phyloP scores from a whole-genome alignment of 2,329 filamentous ascomycete species.

The Pezicula neosporulosa region DNA sequence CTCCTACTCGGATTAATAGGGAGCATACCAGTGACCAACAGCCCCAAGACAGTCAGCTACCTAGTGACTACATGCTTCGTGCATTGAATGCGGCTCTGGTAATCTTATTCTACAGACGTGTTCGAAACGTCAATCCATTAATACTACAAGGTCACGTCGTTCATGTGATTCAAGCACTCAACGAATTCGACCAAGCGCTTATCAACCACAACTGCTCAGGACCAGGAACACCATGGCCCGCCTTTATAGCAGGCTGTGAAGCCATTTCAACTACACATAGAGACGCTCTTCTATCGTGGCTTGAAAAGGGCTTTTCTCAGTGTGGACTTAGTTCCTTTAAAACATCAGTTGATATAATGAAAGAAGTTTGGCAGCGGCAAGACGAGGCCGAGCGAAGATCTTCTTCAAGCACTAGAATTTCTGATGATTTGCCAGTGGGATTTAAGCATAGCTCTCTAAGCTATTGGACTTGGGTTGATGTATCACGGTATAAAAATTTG shows the following conservation, averaged over 20 bases:
- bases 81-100: constrained; percentile 36
- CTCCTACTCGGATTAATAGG: constrained; percentile 1
- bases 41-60: not conserved
- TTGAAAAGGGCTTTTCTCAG: constrained; percentile 2
- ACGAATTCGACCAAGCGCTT: constrained; percentile 22
- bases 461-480: constrained; percentile 25
- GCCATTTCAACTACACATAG: constrained; percentile 19
- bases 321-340: constrained; percentile 1
- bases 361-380: constrained; percentile 25
- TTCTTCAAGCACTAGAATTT: not conserved
- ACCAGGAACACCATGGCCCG: constrained; percentile 33
- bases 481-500: constrained; percentile 5
- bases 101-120: constrained; percentile 38
- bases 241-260: constrained; percentile 38
- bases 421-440: not conserved
- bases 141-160: constrained; percentile 35
- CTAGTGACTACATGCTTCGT: constrained; percentile 31
- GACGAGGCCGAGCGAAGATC: constrained; percentile 16
- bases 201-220: constrained; percentile 14
- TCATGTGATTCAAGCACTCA: constrained; percentile 28
- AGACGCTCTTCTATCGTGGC: constrained; percentile 15
- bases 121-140: constrained; percentile 34
- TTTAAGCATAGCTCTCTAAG: not conserved
- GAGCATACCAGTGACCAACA: constrained; percentile 7
- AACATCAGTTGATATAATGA: constrained; percentile 25